phyloP scores from a whole-genome alignment of 257 asterid genomes.

The Rubia yunnanensis region DNA sequence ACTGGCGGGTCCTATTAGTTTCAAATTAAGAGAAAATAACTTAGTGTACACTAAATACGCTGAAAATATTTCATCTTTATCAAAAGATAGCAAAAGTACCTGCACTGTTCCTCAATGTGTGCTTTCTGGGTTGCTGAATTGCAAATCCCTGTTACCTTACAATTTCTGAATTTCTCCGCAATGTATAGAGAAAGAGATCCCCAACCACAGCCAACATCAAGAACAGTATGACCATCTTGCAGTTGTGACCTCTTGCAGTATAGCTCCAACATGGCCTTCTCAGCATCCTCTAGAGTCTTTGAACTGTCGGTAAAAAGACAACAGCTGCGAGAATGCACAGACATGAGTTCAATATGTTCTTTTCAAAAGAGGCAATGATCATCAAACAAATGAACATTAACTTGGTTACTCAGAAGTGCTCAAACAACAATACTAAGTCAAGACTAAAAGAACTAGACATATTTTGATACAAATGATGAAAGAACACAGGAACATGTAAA shows the following conservation, averaged over 20 bases:
- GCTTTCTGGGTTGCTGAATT: constrained; percentile 84
- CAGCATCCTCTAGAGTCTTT: constrained; percentile 83
- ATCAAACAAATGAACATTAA: not conserved
- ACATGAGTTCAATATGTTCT: not conserved
- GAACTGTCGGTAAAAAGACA: constrained; percentile 56
- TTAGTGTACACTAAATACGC: not conserved
- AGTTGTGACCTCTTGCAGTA: constrained; percentile 79
- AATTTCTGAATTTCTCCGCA: constrained; percentile 64
- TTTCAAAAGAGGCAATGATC: not conserved
- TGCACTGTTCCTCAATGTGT: constrained; percentile 56
- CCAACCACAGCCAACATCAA: constrained; percentile 98
- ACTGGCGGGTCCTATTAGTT: constrained; percentile 42
- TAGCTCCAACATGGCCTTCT: constrained; percentile 72
- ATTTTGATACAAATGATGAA: not conserved
- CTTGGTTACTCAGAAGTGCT: not conserved
- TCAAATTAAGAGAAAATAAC: not conserved
- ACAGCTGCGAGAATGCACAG: constrained; percentile 40
- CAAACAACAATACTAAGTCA: not conserved
- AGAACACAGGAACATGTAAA: not conserved
- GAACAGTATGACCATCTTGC: constrained; percentile 78
- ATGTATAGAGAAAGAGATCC: constrained; percentile 70
- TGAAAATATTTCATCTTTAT: not conserved
- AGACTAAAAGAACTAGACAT: not conserved
- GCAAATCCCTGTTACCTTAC: constrained; percentile 78
- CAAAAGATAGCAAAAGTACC: constrained; percentile 28